Evolutionary conservation across 331 rosid species (phyloP).

Genomic region (Phaseolus coccineus): DNA sequence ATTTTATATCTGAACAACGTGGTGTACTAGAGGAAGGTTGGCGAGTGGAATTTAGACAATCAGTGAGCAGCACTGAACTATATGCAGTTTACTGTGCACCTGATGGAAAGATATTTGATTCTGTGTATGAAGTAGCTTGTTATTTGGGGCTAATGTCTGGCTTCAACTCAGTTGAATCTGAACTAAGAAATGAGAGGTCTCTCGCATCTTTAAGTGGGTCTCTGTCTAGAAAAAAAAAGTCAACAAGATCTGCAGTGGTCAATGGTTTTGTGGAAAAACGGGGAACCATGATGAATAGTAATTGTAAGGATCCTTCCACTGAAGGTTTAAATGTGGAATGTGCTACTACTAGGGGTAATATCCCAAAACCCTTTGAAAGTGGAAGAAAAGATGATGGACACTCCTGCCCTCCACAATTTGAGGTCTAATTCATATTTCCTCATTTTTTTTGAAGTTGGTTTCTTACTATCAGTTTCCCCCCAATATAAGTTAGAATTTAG

Average conservation of each 20-base stretch:
- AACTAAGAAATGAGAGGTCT: conserved; percentile 65
- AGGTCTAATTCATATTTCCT: conserved; percentile 47
- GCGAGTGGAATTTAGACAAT: conserved; percentile 86
- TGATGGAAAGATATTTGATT: conserved; percentile 91
- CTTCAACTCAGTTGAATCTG: conserved; percentile 64
- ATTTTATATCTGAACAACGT: conserved; percentile 79
- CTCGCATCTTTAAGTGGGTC: conserved; percentile 58
- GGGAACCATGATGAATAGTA: conserved; percentile 53
- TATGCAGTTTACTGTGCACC: conserved; percentile 97
- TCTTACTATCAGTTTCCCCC: conserved; percentile 7
- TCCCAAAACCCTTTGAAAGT: conserved; percentile 54
- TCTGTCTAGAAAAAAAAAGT: conserved; percentile 75
- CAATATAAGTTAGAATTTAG: conserved; percentile 6
- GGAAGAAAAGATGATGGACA: conserved; percentile 52
- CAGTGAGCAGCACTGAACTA: conserved; percentile 66
- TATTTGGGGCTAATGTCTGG: conserved; percentile 81
- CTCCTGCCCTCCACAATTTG: conserved; percentile 49
- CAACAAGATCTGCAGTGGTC: conserved; percentile 49
- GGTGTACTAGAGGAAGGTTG: conserved; percentile 97
- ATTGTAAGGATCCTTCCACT: conserved; percentile 58
- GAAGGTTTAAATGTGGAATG: conserved; percentile 56
- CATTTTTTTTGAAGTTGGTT: conserved; percentile 36
- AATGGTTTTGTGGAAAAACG: conserved; percentile 78
- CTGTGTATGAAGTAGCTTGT: conserved; percentile 93
- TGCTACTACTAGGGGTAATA: conserved; percentile 52